Conservation (phyloP, 2,329 filamentous ascomycete species). For the Scolecobasidium constrictum region DNA sequence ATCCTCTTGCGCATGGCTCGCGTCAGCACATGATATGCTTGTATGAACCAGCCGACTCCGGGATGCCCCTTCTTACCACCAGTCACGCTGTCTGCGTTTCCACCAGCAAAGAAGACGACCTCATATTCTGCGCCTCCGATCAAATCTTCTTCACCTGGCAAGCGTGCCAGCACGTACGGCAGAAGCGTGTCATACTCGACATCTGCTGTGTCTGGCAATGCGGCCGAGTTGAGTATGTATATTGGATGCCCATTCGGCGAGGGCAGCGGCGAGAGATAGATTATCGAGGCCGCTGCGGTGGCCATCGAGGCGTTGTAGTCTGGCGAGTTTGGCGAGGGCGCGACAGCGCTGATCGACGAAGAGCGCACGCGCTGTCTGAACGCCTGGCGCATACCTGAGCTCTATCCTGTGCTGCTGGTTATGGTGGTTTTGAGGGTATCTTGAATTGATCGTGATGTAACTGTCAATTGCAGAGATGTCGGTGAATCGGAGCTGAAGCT, state of each 20-base stretch:
- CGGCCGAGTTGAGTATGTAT: constrained; percentile 44
- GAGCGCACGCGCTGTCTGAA: constrained; percentile 18
- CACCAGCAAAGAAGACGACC: constrained; percentile 47
- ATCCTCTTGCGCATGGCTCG: constrained; percentile 44
- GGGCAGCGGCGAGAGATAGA: constrained; percentile 42
- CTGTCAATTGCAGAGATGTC: no score
- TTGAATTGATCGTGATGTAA: no score
- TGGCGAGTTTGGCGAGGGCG: constrained; percentile 32
- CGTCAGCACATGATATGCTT: constrained; percentile 45
- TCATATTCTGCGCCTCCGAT: constrained; percentile 43
- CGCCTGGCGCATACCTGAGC: not conserved
- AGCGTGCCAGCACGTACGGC: constrained; percentile 42
- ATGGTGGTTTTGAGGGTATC: no score
- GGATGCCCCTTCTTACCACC: constrained; percentile 36
- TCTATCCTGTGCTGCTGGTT: no score
- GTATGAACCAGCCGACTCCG: constrained; percentile 45
- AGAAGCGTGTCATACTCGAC: constrained; percentile 44
- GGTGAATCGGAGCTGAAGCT: no score
- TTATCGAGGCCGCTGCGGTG: constrained; percentile 38
- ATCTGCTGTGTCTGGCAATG: constrained; percentile 43
- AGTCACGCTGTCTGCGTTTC: constrained; percentile 32
- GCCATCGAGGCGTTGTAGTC: constrained; percentile 39
- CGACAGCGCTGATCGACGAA: constrained; percentile 36
- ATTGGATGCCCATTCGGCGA: constrained; percentile 39
- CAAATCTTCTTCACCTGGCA: constrained; percentile 45